phyloP scores from a whole-genome alignment of 2,329 filamentous ascomycete species.

The Colletotrichum liriopes region DNA sequence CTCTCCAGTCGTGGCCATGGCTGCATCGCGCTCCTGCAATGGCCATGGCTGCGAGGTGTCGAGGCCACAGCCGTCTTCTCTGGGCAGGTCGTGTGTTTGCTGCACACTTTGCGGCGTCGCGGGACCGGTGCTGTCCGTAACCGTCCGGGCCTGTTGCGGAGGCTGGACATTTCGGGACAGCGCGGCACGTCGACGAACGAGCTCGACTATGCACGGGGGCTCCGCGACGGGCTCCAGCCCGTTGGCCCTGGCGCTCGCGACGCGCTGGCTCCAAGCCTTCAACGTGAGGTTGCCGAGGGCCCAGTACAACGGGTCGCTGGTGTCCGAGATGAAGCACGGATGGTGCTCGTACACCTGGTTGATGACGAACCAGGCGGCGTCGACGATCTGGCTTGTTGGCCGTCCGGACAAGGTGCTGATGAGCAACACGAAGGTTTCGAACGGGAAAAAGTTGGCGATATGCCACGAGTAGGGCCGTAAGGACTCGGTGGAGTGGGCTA shows the following conservation, averaged over 20 bases:
- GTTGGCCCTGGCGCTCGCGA: background rate
- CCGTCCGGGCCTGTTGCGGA: too few species aligned
- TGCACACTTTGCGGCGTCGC: background rate
- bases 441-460: slow-evolving; percentile 67
- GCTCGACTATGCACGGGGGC: background rate
- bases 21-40: too few species aligned
- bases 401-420: slow-evolving; percentile 66
- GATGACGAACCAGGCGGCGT: slow-evolving; percentile 67
- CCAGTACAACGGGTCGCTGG: slow-evolving; percentile 31
- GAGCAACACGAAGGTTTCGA: slow-evolving; percentile 69
- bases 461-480: slow-evolving; percentile 69
- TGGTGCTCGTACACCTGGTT: slow-evolving; percentile 49
- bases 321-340: slow-evolving; percentile 19
- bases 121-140: background rate
- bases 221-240: background rate
- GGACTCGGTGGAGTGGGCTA: slow-evolving; percentile 58
- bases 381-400: slow-evolving; percentile 63
- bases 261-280: slow-evolving; percentile 63
- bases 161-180: background rate
- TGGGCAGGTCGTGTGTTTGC: rapidly evolving
- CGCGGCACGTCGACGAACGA: background rate
- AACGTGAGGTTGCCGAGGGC: slow-evolving; percentile 64
- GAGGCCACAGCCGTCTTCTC: background rate
- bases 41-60: background rate
- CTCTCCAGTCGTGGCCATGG: slow-evolving; percentile 2